Evolutionary conservation across 2,329 filamentous ascomycete species (phyloP), one percentile per base, ranked within the genome.

Genomic region (Xylogone sp.): DNA sequence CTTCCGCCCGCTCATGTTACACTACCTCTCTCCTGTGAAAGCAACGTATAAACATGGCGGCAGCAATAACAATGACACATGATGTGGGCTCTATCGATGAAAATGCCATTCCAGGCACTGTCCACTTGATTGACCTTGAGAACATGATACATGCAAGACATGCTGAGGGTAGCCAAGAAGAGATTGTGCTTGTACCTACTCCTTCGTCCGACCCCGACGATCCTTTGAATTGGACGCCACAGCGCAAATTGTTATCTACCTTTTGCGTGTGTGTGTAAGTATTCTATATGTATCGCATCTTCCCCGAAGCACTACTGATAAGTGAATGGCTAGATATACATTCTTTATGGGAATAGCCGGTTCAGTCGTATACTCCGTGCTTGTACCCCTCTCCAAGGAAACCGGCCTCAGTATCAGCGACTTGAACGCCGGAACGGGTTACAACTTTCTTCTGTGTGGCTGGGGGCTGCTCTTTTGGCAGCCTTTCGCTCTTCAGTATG

Each of bases 291-390:
- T 19, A 34, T 5, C 5, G 9, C n/a, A 31, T 12, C 19, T 5
- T 9, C 19, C 20, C n/a, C 3, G 8, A 16, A 19, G 10, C 21
- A 16, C 6, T 34, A 12, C 5, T 48, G 13, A 48, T 12, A 22
- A 27, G n/a, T 9, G 8, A 3, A 8, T 34, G n/a, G 3, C n/a
- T 34, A 39, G 34, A 21, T 42, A 42, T 13, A 48, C 12, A 65
- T 68, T 48, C 51, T 64, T 54, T 24, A 42, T 54, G 12, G 69
- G 69, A 16, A 71, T 72, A 39, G 65, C 65, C 20, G 62, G 59
- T 21, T 66, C 69, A 1, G 64, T 68, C 1, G 65, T 71, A 3
- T 72, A 72, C 44, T 72, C 69, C 1, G 69, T 72, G 3, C 54
- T 72, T 6, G 65, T 64, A 1, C 63, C 67, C 2, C 59, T 73